These are phyloP conservation scores for Rehmannia glutinosa DNA, from an alignment of 257 asterid species.

Conservation along the genomic window DNA sequence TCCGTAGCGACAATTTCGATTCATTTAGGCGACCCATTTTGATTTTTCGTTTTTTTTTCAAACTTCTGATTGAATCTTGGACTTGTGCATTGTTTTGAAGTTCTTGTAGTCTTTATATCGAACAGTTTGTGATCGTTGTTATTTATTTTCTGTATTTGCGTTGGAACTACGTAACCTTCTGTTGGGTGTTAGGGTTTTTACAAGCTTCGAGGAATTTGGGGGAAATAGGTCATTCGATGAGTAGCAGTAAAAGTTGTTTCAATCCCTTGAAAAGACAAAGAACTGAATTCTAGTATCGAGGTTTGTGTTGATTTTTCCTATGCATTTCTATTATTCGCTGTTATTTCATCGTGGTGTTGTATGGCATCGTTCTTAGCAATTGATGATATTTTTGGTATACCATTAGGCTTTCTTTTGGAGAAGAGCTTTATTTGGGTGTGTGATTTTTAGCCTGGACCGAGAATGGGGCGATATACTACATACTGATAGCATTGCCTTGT, in stretches of 20 bases:
- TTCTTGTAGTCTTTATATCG: conserved; percentile 9
- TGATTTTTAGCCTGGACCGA: conserved; percentile 17
- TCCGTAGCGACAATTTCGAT: not conserved
- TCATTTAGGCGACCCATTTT: not conserved
- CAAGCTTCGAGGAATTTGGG: conserved; percentile 2
- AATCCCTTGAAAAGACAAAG: conserved; percentile 11
- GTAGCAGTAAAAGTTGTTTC: not conserved
- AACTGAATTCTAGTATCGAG: conserved; percentile 16
- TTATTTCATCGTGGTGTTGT: not conserved
- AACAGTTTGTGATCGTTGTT: not conserved
- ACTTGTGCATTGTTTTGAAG: not conserved
- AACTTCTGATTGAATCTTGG: not conserved
- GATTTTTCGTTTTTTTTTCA: not conserved
- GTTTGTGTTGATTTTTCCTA: conserved; percentile 15
- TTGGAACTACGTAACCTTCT: conserved; percentile 15
- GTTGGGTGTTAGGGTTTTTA: conserved; percentile 27
- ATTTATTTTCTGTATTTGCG: not conserved
- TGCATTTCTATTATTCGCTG: not conserved
- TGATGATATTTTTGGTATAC: not conserved
- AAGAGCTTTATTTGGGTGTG: not conserved
- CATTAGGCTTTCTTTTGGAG: conserved; percentile 22
- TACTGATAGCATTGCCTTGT: conserved; percentile 86
- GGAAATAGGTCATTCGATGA: not conserved
- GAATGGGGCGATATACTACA: conserved; percentile 78
- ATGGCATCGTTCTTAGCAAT: not conserved